Base-by-base conservation (phyloP, 768 basidiomycete genomes). In the button mushroom (Agaricus bisporus) region DNA sequence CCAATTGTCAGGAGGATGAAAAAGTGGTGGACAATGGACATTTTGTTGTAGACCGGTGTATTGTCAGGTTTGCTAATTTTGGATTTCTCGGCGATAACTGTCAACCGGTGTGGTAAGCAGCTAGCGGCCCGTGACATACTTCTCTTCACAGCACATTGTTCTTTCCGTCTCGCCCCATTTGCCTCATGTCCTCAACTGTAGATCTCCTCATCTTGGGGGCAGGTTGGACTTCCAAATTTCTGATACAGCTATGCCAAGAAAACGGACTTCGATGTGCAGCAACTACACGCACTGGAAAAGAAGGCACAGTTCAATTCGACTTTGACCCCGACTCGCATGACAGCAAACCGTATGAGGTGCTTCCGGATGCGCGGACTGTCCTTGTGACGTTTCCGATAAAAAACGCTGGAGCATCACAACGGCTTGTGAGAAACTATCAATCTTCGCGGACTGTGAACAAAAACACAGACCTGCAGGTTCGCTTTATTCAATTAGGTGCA, bases 221-320 rank as follows among this genome's bases (percentile, higher is more conserved):
- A 25, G 83, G 83, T 29, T 87, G 85, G 83, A 80, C 80, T 4
- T 80, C 77, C 1, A 72, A 69, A 7, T 87, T 85, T 67, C 70
- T 86, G 22, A 69, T 80, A 36, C 77, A 82, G 0, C 77, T 81
- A 28, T 80, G 81, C 63, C 25, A 61, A 2, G 57, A 68, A 15
- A 66, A 70, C 17, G 56, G 63, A 9, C 49, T 84, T 50, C 66
- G 70, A 0, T 75, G 71, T 62, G 78, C 78, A 2, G 72, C 77
- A 2, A 85, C 84, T 0, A 76, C 74, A n/a, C 76, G 84, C 20
- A 65, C 75, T 39, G 82, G 82, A 5, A 63, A 72, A 15, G 62
- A 70, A 32, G 67, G 62, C 32, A 81, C 82, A 5, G 72, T 85
- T 62, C 63, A 68, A 46, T 84, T 86, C 67, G 67, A 66, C 18